Conservation (phyloP, 176 grass and related monocot genomes). For the Ensete ventricosum region DNA sequence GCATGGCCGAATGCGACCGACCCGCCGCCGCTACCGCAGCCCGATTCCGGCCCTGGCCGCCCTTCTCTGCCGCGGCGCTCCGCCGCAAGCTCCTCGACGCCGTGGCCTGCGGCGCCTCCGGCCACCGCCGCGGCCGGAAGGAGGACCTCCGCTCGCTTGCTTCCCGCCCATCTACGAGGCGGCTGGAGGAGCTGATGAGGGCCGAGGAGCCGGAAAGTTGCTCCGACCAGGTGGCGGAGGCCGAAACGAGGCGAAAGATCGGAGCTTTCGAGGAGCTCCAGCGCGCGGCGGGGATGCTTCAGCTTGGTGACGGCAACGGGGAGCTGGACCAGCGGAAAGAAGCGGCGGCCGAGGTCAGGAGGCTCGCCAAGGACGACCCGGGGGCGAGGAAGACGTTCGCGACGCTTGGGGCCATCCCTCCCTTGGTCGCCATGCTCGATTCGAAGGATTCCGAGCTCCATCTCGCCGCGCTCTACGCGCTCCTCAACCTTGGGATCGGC, state of each 20-base stretch:
- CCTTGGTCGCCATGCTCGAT: constrained; percentile 70
- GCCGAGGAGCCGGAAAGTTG: constrained; percentile 43
- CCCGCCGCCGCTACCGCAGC: not conserved
- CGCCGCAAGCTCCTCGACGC: not conserved
- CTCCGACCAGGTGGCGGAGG: constrained; percentile 18
- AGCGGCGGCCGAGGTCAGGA: constrained; percentile 45
- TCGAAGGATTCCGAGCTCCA: constrained; percentile 20
- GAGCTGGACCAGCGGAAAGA: constrained; percentile 16
- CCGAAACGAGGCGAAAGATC: constrained; percentile 24
- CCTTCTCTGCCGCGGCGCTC: not conserved
- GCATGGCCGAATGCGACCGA: not conserved
- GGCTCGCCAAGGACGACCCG: constrained; percentile 65
- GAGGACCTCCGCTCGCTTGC: constrained; percentile 13
- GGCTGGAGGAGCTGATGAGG: constrained; percentile 50
- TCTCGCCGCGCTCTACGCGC: constrained; percentile 56
- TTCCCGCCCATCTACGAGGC: constrained; percentile 30
- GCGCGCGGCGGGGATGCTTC: constrained; percentile 29
- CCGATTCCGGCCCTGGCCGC: not conserved
- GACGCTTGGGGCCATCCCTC: constrained; percentile 74
- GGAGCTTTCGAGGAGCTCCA: constrained; percentile 26
- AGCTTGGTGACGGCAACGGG: not conserved
- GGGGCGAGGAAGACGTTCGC: constrained; percentile 65
- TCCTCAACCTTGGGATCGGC: constrained; percentile 79
- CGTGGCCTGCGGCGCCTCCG: constrained; percentile 25
- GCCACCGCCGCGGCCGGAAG: not conserved